Percentiles rank a stretch among this genome's conserved stretches.
Evolutionary conservation across 2,329 filamentous ascomycete genomes (phyloP).

Genomic region (Botrytis paeoniae): DNA sequence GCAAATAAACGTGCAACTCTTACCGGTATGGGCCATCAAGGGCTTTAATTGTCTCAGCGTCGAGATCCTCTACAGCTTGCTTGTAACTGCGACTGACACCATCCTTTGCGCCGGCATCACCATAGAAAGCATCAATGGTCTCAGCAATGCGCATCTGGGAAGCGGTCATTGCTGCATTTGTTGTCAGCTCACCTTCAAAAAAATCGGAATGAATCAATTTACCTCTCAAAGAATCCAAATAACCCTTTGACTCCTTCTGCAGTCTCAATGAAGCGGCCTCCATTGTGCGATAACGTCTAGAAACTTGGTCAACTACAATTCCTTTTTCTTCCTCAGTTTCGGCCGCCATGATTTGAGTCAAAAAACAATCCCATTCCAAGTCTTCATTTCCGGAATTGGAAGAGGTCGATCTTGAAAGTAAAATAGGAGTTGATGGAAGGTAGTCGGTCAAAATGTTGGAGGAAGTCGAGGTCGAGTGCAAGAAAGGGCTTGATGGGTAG

Average conservation of each 20-base stretch:
- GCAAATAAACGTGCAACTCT: slow-evolving; percentile 15
- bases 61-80: slow-evolving; percentile 94
- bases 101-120: slow-evolving; percentile 89
- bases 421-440: slow-evolving; percentile 7
- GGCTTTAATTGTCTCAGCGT: slow-evolving; percentile 97
- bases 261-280: slow-evolving; percentile 87
- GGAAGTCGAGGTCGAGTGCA: background rate
- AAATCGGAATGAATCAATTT: slow-evolving; percentile 24
- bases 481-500: background rate
- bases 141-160: slow-evolving; percentile 99
- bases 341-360: background rate
- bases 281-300: slow-evolving; percentile 93
- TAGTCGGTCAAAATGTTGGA: background rate
- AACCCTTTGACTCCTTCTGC: slow-evolving; percentile 97
- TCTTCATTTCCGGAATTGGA: background rate
- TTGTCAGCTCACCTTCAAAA: slow-evolving; percentile 21
- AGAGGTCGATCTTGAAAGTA: background rate
- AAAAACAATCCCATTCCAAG: background rate
- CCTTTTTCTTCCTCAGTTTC: background rate
- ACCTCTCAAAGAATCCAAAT: slow-evolving; percentile 93
- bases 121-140: slow-evolving; percentile 99
- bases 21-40: slow-evolving; percentile 91
- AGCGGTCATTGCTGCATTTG: slow-evolving; percentile 80
- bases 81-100: slow-evolving; percentile 97
- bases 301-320: background rate